Evolutionary conservation across 371 early-diverging fungal genomes (phyloP).

Genomic region (Mucor irregularis): DNA sequence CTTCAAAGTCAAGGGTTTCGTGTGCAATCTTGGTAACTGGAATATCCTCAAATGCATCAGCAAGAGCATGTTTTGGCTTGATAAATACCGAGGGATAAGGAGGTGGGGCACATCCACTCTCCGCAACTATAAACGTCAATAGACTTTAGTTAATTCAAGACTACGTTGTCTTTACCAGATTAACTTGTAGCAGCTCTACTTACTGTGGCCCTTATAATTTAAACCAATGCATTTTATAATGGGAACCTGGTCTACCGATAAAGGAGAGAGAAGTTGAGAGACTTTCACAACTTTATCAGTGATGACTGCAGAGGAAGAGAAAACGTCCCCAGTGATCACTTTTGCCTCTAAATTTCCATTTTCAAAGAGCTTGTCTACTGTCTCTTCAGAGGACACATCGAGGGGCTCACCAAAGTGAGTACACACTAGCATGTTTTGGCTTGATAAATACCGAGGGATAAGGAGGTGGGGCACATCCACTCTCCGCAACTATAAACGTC

Average conservation of each 20-base stretch:
- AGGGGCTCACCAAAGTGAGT: constrained; percentile 28
- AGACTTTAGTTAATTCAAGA: no score
- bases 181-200: no score
- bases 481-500: constrained; percentile 31
- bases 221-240: constrained; percentile 60
- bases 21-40: constrained; percentile 47
- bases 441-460: constrained; percentile 57
- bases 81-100: constrained; percentile 53
- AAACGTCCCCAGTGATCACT: constrained; percentile 43
- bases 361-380: constrained; percentile 27
- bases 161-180: no score
- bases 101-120: constrained; percentile 33
- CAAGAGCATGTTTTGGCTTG: constrained; percentile 47
- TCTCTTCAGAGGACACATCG: constrained; percentile 6
- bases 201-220: constrained; percentile 51
- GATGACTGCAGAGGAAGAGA: constrained; percentile 33
- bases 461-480: constrained; percentile 34
- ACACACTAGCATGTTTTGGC: no score
- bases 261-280: constrained; percentile 43
- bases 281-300: constrained; percentile 44
- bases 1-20: constrained; percentile 59
- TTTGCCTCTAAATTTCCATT: constrained; percentile 38
- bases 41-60: constrained; percentile 48
- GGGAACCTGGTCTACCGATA: constrained; percentile 26
- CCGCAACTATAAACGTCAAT: no score